phyloP scores from a whole-genome alignment of 2,329 filamentous ascomycete species.

The Fusarium piperis region DNA sequence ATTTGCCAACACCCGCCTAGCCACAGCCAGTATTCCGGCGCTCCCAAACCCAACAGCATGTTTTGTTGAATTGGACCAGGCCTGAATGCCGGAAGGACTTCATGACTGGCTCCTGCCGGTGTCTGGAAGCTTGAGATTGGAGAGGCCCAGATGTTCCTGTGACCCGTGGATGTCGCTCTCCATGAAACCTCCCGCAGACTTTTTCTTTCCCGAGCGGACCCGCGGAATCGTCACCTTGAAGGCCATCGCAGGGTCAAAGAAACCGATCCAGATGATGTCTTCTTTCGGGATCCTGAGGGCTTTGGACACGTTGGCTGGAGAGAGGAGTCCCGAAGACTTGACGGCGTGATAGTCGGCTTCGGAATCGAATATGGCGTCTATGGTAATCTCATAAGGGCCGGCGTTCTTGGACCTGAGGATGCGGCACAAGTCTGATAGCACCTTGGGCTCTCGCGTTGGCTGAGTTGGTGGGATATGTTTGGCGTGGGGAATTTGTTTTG shows the following conservation, averaged over 20 bases:
- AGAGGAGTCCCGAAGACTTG: slow-evolving; percentile 20
- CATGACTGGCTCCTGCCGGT: not conserved
- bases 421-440: slow-evolving; percentile 48
- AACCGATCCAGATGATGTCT: slow-evolving; percentile 51
- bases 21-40: not conserved
- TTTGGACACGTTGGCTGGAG: slow-evolving; percentile 7
- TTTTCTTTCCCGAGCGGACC: slow-evolving; percentile 16
- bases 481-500: not conserved
- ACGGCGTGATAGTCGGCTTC: slow-evolving; percentile 43
- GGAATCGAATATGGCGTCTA: slow-evolving; percentile 60
- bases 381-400: slow-evolving; percentile 57
- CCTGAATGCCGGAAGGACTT: not conserved
- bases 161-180: slow-evolving; percentile 38
- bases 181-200: slow-evolving; percentile 34
- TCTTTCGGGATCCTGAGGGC: slow-evolving; percentile 38
- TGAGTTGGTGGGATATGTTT: rapidly evolving
- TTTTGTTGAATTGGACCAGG: not conserved
- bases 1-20: not conserved
- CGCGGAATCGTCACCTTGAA: slow-evolving; percentile 51
- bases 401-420: slow-evolving; percentile 61
- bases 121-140: slow-evolving; percentile 11
- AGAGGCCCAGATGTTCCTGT: slow-evolving; percentile 33
- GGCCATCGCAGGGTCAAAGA: slow-evolving; percentile 57
- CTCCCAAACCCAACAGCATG: not conserved
- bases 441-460: not conserved